Percentiles rank a stretch among this genome's conserved stretches.
These are phyloP conservation scores for Cerioporus squamosus DNA, from an alignment of 1,284 basidiomycete genomes.

Conservation along the genomic window DNA sequence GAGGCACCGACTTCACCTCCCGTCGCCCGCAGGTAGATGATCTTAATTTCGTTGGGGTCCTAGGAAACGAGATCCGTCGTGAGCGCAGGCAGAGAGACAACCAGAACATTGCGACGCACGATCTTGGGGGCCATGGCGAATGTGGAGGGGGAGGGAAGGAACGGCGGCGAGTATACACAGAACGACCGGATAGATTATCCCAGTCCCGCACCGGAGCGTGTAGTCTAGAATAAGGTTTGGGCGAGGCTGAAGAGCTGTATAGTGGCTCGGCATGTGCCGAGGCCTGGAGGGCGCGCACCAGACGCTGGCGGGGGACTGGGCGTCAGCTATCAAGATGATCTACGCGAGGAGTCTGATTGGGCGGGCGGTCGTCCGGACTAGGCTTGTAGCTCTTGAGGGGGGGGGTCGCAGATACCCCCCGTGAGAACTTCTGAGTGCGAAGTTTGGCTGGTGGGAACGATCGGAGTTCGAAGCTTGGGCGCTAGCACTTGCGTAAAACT, in stretches of 20 bases:
- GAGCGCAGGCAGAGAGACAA: not conserved
- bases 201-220: conserved; percentile 23
- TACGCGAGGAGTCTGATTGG: conserved; percentile 7
- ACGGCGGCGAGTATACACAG: conserved; percentile 31
- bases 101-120: conserved; percentile 46
- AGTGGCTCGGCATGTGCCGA: conserved; percentile 31
- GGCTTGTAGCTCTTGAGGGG: too few species aligned
- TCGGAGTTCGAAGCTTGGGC: too few species aligned
- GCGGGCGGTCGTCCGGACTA: not conserved
- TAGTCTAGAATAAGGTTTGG: conserved; percentile 52
- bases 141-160: conserved; percentile 28
- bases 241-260: conserved; percentile 56
- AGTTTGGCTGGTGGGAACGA: too few species aligned
- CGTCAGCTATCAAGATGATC: conserved; percentile 11
- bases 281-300: not conserved
- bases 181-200: conserved; percentile 23
- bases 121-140: conserved; percentile 77
- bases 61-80: conserved; percentile 36
- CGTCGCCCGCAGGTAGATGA: conserved; percentile 99
- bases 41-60: conserved; percentile 96
- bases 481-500: too few species aligned
- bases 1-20: conserved; percentile 99
- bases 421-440: too few species aligned
- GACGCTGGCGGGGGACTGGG: conserved; percentile 12
- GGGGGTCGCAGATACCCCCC: too few species aligned